A percentile compares a stretch with the other conserved stretches of the same genome.
These are phyloP conservation scores for Alternaria ventricosa DNA, from an alignment of 2,329 filamentous ascomycete genomes.

Conservation along the genomic window DNA sequence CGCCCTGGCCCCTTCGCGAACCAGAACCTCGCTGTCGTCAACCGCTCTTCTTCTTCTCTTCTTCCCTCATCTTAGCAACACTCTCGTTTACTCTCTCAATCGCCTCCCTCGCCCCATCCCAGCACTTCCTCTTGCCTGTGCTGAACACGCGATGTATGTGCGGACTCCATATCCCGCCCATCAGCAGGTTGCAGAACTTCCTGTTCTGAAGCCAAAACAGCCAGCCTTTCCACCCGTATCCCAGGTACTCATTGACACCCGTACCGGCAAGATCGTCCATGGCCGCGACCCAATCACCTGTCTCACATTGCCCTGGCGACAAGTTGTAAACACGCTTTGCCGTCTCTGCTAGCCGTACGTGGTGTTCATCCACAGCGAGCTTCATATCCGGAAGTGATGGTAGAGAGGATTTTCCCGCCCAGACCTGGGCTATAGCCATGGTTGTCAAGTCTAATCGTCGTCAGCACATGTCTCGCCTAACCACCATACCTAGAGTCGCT, in stretches of 20 bases:
- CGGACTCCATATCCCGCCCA: slow-evolving; percentile 52
- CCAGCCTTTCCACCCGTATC: slow-evolving; percentile 53
- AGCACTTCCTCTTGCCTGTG: slow-evolving; percentile 46
- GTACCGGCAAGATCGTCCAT: slow-evolving; percentile 54
- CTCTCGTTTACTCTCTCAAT: slow-evolving; percentile 37
- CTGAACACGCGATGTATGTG: slow-evolving; percentile 54
- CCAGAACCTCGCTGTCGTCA: neutral
- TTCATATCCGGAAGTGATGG: slow-evolving; percentile 47
- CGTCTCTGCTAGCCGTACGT: slow-evolving; percentile 35
- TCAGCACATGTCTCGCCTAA: neutral
- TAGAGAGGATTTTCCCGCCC: slow-evolving; percentile 49
- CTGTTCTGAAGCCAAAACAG: slow-evolving; percentile 52
- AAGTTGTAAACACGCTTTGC: slow-evolving; percentile 46
- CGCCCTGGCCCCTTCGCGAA: slow-evolving; percentile 4
- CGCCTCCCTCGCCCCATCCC: slow-evolving; percentile 50
- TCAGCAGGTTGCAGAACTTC: slow-evolving; percentile 48
- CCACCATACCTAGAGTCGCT: neutral
- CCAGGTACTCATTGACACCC: slow-evolving; percentile 50
- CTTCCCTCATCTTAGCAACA: neutral
- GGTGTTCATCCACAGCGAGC: slow-evolving; percentile 14
- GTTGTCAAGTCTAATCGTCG: slow-evolving; percentile 48
- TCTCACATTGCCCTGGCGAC: slow-evolving; percentile 23
- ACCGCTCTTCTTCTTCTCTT: slow-evolving; percentile 1
- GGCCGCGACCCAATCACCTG: slow-evolving; percentile 47
- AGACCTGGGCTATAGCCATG: slow-evolving; percentile 57